Percentiles rank a stretch among this genome's conserved stretches.
These are phyloP conservation scores for Lentinula raphanica DNA, from an alignment of 768 basidiomycete genomes.

Conservation along the genomic window DNA sequence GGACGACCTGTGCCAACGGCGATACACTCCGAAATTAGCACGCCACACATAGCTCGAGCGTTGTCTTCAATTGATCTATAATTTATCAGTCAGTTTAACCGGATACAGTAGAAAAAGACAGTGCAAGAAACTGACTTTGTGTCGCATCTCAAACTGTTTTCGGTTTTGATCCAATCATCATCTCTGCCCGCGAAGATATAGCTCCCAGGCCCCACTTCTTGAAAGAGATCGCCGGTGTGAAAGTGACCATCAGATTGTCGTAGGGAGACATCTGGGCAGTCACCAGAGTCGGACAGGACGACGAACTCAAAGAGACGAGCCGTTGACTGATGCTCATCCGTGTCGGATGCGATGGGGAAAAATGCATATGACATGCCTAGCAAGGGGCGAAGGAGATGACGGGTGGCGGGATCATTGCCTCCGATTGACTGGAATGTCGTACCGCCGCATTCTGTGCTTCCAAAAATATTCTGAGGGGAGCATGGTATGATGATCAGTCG, in stretches of 20 bases:
- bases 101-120: conserved; percentile 12
- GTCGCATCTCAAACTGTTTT: conserved; percentile 73
- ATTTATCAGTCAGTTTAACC: neutral
- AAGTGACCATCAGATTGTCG: conserved; percentile 63
- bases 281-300: conserved; percentile 59
- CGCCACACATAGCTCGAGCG: conserved; percentile 56
- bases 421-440: conserved; percentile 62
- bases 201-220: conserved; percentile 49
- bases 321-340: conserved; percentile 49
- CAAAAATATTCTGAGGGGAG: conserved; percentile 64
- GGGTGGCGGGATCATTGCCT: conserved; percentile 43
- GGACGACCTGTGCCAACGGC: conserved; percentile 75
- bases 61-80: conserved; percentile 73
- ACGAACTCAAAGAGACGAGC: conserved; percentile 61
- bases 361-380: conserved; percentile 66
- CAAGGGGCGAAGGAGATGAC: conserved; percentile 52
- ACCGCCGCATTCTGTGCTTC: conserved; percentile 70
- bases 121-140: conserved; percentile 43
- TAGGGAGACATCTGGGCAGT: conserved; percentile 60
- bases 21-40: conserved; percentile 66
- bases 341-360: conserved; percentile 44
- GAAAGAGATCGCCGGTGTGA: conserved; percentile 81
- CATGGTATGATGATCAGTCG: conserved; percentile 5
- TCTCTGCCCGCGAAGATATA: conserved; percentile 69
- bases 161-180: conserved; percentile 84